Evolutionary conservation across 2,329 filamentous ascomycete genomes (phyloP), one percentile per base, ranked within the genome.

Genomic region (Fusarium acutatum): DNA sequence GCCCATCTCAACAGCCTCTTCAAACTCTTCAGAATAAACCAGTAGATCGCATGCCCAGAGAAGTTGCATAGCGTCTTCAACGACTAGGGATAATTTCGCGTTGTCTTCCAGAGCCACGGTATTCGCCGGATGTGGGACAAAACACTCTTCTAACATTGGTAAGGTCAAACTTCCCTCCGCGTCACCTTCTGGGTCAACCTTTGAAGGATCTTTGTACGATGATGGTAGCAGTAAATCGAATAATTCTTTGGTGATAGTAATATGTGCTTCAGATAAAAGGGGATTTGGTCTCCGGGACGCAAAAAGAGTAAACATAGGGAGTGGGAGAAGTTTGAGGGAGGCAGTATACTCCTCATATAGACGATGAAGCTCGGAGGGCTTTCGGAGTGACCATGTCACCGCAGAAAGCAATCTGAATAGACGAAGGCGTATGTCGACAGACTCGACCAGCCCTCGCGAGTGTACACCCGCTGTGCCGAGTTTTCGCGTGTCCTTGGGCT

Each of bases 21-120:
- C 79, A 22, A 90, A 78, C 8, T 71, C 70, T 1, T 78, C 68
- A 35, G 81, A 81, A 71, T 85, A 84, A 4, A 68, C 64, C 18
- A 84, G 71, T 26, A 77, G 74, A 18, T 81, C 81, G 32, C 79
- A 76, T 6, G 65, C 63, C 81, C 84, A 87, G 7, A 88, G 80
- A 12, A 91, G 82, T 50, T 90, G 86, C 35, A 94, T 77, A 56
- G 94, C 81, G 5, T 86, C 86, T 81, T 96, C 94, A 0, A 94
- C 83, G 35, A 93, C 80, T 15, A 95, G 81, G 5, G 91, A 91
- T 41, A 95, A 85, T 79, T 93, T 93, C 34, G 91, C 91, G 75
- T 96, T 95, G 71, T 94, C 92, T 26, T 89, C 87, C 2, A 88
- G 81, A 12, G 85, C 86, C 20, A 87, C 84, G 0, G 87, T 89